phyloP scores from a whole-genome alignment of 768 basidiomycete genomes.

The Pleurotus tuber-regium region DNA sequence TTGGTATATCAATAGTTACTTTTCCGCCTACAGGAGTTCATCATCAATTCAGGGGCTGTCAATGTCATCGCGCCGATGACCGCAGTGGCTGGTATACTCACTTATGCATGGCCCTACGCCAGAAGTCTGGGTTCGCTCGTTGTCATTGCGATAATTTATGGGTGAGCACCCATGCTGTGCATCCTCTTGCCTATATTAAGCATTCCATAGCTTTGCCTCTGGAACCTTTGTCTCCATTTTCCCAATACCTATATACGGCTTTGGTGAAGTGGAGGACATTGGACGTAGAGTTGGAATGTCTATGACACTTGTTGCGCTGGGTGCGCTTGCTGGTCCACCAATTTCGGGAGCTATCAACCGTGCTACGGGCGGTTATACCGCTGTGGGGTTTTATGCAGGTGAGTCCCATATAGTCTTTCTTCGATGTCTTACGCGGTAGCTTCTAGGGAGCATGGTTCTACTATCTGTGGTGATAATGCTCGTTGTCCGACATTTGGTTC shows the following conservation, averaged over 20 bases:
- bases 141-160: constrained; percentile 52
- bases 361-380: constrained; percentile 49
- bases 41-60: constrained; percentile 41
- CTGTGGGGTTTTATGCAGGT: constrained; percentile 58
- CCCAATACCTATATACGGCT: constrained; percentile 52
- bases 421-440: too few species aligned
- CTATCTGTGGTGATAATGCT: constrained; percentile 40
- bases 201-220: constrained; percentile 46
- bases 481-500: constrained; percentile 35
- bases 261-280: constrained; percentile 60
- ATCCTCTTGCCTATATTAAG: not conserved
- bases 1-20: constrained; percentile 26
- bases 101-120: constrained; percentile 61
- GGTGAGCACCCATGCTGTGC: constrained; percentile 29
- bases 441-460: constrained; percentile 37
- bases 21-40: not conserved
- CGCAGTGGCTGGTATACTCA: constrained; percentile 44
- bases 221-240: constrained; percentile 62
- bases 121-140: constrained; percentile 39
- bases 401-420: constrained; percentile 9
- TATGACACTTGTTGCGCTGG: constrained; percentile 56
- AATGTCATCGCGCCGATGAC: constrained; percentile 59
- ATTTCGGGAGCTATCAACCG: constrained; percentile 68
- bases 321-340: constrained; percentile 67
- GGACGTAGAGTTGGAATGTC: constrained; percentile 67